These are phyloP conservation scores for Diaporthe nobilis DNA, from an alignment of 2,329 filamentous ascomycete species.

Conservation along the genomic window DNA sequence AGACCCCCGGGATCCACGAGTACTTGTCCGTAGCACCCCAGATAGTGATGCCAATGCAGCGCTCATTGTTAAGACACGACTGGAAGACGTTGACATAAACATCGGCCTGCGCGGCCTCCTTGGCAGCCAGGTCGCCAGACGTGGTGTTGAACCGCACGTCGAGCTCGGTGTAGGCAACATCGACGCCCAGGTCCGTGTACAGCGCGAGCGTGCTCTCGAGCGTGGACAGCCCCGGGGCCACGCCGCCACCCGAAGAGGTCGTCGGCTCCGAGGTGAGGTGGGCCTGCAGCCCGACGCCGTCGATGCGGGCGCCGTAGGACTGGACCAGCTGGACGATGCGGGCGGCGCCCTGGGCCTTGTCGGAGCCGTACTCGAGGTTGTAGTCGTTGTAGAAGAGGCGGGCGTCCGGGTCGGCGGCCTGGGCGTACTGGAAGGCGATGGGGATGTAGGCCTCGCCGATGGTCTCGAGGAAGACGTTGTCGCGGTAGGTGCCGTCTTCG, in stretches of 20 bases:
- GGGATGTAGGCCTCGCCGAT: conserved; percentile 66
- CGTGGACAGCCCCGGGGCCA: conserved; percentile 47
- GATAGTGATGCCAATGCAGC: conserved; percentile 60
- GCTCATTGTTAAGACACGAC: conserved; percentile 54
- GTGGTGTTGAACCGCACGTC: conserved; percentile 61
- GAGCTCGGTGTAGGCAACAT: conserved; percentile 67
- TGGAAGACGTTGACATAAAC: conserved; percentile 60
- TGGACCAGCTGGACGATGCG: conserved; percentile 51
- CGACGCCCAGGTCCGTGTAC: conserved; percentile 60
- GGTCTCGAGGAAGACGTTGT: conserved; percentile 61
- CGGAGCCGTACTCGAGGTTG: conserved; percentile 59
- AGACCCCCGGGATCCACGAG: conserved; percentile 54
- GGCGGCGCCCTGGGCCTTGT: conserved; percentile 52
- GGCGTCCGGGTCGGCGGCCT: conserved; percentile 59
- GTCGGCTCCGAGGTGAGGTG: conserved; percentile 64
- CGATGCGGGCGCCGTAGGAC: conserved; percentile 58
- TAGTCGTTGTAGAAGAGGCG: conserved; percentile 71
- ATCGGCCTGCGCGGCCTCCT: conserved; percentile 55
- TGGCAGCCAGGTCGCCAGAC: conserved; percentile 51
- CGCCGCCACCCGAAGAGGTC: conserved; percentile 44
- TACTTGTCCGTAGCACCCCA: conserved; percentile 59
- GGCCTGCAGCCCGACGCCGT: conserved; percentile 66
- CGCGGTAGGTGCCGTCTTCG: conserved; percentile 63
- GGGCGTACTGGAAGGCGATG: conserved; percentile 63
- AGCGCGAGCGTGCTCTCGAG: conserved; percentile 55